phyloP scores from a whole-genome alignment of 345 rosid species.

The Acer campestre region DNA sequence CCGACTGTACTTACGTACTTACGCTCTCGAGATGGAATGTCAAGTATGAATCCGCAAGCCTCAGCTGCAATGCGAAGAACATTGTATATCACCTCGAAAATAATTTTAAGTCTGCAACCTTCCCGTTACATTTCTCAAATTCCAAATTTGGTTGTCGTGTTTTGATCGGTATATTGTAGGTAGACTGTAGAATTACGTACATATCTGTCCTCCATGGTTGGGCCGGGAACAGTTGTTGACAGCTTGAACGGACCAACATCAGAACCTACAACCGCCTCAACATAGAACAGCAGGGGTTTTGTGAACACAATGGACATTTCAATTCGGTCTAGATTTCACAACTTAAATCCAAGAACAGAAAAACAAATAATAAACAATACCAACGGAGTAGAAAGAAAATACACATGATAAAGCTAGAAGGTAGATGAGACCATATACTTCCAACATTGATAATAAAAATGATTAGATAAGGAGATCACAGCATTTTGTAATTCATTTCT shows the following conservation, averaged over 20 bases:
- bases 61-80: neutral
- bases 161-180: neutral
- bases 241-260: neutral
- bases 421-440: neutral
- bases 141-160: neutral
- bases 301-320: neutral
- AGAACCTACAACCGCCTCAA: conserved; percentile 4
- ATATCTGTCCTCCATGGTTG: neutral
- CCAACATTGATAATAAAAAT: neutral
- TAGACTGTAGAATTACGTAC: neutral
- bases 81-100: neutral
- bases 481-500: no score
- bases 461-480: neutral
- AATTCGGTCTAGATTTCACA: neutral
- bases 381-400: neutral
- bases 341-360: neutral
- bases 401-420: neutral
- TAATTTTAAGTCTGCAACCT: neutral
- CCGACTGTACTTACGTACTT: neutral
- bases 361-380: neutral
- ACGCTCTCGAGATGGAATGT: no score
- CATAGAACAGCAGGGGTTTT: neutral
- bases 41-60: neutral
- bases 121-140: neutral
- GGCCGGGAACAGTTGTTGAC: neutral